Evolutionary conservation across 2,329 filamentous ascomycete species (phyloP).

Genomic region (Aspergillus unguis): DNA sequence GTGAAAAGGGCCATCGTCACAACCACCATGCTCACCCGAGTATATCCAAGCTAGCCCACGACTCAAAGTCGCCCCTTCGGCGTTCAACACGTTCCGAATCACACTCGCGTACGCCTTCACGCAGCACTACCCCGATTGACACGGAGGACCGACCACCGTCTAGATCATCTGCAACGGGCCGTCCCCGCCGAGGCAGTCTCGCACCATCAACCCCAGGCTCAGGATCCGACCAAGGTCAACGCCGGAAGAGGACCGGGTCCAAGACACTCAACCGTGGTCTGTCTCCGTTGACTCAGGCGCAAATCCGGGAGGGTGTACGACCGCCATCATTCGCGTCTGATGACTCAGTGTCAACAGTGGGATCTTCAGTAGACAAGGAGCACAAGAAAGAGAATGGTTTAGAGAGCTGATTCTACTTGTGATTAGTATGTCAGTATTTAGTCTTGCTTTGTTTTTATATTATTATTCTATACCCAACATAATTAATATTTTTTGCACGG

Average conservation of each 20-base stretch:
- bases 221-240: slow-evolving; percentile 27
- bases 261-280: slow-evolving; percentile 30
- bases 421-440: neutral
- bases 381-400: slow-evolving; percentile 24
- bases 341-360: slow-evolving; percentile 30
- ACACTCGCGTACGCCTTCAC: slow-evolving; percentile 42
- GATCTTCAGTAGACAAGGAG: slow-evolving; percentile 20
- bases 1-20: slow-evolving; percentile 29
- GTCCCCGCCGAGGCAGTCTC: slow-evolving; percentile 36
- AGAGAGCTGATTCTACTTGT: slow-evolving; percentile 10
- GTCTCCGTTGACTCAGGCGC: slow-evolving; percentile 38
- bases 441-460: slow-evolving; percentile 1
- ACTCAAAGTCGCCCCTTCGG: slow-evolving; percentile 28
- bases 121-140: slow-evolving; percentile 40
- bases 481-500: neutral
- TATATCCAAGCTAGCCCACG: slow-evolving; percentile 27
- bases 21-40: slow-evolving; percentile 29
- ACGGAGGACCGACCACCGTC: slow-evolving; percentile 37
- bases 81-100: slow-evolving; percentile 38
- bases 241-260: slow-evolving; percentile 32
- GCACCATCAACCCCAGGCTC: slow-evolving; percentile 27
- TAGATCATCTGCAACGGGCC: slow-evolving; percentile 29
- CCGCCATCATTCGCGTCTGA: slow-evolving; percentile 36
- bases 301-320: slow-evolving; percentile 34
- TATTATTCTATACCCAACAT: slow-evolving; percentile 11